These are phyloP conservation scores for Cordyceps tenuipes DNA, from an alignment of 2,329 filamentous ascomycete genomes.

Conservation along the genomic window DNA sequence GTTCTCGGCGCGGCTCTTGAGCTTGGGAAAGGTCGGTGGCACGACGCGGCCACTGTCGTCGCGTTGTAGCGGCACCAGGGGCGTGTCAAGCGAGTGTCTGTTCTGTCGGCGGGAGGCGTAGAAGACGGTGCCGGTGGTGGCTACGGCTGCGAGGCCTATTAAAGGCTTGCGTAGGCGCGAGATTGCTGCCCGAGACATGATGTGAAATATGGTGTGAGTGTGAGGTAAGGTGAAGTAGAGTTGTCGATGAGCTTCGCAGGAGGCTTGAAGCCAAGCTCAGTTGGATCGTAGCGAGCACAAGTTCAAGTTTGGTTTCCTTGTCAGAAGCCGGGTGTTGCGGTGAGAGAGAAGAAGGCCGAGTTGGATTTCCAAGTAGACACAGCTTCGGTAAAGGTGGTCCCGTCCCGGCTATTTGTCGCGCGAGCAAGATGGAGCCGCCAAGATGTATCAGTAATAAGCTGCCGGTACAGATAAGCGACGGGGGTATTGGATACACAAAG, in stretches of 20 bases:
- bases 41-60: conserved; percentile 29
- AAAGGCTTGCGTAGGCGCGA: conserved; percentile 27
- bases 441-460: too few relatives aligned
- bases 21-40: conserved; percentile 28
- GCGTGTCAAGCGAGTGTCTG: conserved; percentile 24
- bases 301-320: not conserved
- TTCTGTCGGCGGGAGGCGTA: conserved; percentile 22
- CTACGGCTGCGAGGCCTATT: conserved; percentile 23
- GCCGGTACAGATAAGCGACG: too few relatives aligned
- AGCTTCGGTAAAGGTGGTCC: not conserved
- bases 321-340: too few relatives aligned
- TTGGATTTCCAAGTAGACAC: not conserved
- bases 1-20: conserved; percentile 29
- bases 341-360: too few relatives aligned
- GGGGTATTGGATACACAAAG: not conserved
- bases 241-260: not conserved
- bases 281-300: not conserved
- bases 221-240: not conserved
- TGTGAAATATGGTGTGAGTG: not conserved
- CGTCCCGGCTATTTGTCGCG: not conserved
- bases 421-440: not conserved
- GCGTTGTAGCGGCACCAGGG: conserved; percentile 27
- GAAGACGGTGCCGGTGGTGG: conserved; percentile 23
- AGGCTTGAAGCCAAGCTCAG: not conserved
- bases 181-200: conserved; percentile 28